phyloP scores from a whole-genome alignment of 306 rosid genomes.

The Cicer bijugum region DNA sequence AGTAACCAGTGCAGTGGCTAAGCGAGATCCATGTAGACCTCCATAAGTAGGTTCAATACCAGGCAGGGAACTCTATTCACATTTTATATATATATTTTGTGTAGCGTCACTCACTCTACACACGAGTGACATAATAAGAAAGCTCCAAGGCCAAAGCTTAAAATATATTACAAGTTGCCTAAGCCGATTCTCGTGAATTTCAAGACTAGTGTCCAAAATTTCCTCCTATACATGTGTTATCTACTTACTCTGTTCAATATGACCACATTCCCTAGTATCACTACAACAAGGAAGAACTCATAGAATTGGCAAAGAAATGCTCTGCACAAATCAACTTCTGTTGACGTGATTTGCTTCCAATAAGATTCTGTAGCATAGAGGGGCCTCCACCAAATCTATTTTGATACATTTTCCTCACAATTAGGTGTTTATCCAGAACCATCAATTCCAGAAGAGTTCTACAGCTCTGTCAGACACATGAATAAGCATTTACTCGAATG shows the following conservation, averaged over 20 bases:
- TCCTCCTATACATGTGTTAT: constrained; percentile 3
- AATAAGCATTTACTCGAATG: constrained; percentile 40
- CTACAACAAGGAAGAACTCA: constrained; percentile 73
- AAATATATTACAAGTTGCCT: no score
- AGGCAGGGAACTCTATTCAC: no score
- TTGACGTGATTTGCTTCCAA: constrained; percentile 54
- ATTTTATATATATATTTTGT: no score
- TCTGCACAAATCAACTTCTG: constrained; percentile 56
- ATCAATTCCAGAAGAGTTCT: constrained; percentile 78
- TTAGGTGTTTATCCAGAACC: constrained; percentile 73
- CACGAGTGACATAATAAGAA: no score
- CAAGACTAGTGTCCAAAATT: constrained; percentile 6
- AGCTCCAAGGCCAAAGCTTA: no score
- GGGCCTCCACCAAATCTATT: constrained; percentile 52
- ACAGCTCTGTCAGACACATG: constrained; percentile 66
- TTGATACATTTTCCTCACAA: constrained; percentile 79
- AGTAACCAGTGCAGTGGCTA: no score
- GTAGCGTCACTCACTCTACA: no score
- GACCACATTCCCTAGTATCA: neutral
- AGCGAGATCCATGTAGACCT: no score
- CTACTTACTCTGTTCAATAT: neutral
- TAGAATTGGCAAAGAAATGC: constrained; percentile 84
- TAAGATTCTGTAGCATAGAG: constrained; percentile 56
- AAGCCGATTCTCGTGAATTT: no score
- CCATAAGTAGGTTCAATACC: no score